Percentiles rank a stretch among this genome's conserved stretches.
phyloP scores from a whole-genome alignment of 164 flowering plant species.

The Hamamelis virginiana region DNA sequence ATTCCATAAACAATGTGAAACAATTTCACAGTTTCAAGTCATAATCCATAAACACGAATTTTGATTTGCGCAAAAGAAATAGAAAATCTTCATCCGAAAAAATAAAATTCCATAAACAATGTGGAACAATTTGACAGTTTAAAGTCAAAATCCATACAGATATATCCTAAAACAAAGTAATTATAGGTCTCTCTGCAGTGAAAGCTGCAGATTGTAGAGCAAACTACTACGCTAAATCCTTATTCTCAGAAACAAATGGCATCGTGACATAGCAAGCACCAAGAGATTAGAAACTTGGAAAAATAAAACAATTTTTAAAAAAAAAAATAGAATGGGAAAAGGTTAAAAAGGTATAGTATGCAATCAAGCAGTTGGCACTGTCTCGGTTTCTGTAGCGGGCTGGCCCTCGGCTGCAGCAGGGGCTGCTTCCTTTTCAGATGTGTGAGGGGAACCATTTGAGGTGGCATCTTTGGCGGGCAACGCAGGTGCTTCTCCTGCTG shows the following conservation, averaged over 20 bases:
- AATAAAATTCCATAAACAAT: conserved; percentile 5
- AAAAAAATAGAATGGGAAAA: conserved; percentile 3
- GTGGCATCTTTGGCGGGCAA: conserved; percentile 32
- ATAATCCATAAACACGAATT: not conserved
- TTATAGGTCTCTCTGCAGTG: not conserved
- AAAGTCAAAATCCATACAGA: conserved; percentile 3
- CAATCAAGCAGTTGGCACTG: conserved; percentile 34
- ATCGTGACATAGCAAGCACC: conserved; percentile 9
- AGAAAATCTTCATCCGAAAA: not conserved
- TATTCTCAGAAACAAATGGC: conserved; percentile 26
- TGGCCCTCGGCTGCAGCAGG: conserved; percentile 32
- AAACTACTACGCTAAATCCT: conserved; percentile 18
- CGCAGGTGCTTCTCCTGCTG: conserved; percentile 10
- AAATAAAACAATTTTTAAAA: not conserved
- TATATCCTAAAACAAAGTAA: conserved; percentile 11
- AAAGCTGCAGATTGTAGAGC: conserved; percentile 4
- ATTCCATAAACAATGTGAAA: conserved; percentile 7
- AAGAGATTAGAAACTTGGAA: conserved; percentile 8
- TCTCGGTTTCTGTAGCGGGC: conserved; percentile 34
- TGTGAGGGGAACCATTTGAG: conserved; percentile 28
- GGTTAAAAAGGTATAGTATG: not conserved
- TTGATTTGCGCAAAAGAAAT: not conserved
- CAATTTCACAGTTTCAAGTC: conserved; percentile 3
- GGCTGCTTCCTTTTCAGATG: conserved; percentile 33
- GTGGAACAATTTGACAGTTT: conserved; percentile 5